A percentile compares a stretch with the other conserved stretches of the same genome.
phyloP scores from a whole-genome alignment of 1,284 basidiomycete species.

The Tausonia pullulans region DNA sequence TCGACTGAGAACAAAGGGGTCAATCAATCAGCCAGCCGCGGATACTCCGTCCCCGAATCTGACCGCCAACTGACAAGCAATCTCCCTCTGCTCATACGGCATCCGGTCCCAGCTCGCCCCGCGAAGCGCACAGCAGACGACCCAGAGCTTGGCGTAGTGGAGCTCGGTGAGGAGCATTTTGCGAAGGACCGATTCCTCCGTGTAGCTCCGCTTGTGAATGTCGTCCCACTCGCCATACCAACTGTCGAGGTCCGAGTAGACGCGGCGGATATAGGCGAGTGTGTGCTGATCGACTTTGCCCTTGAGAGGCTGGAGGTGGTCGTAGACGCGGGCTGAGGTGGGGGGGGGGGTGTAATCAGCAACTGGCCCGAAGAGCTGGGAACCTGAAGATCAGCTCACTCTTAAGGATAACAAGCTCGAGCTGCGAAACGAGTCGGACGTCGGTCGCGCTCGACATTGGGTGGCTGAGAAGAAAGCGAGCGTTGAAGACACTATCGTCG shows the following conservation, averaged over 20 bases:
- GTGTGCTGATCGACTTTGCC: slow-evolving; percentile 77
- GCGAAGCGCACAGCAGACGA: slow-evolving; percentile 79
- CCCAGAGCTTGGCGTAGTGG: slow-evolving; percentile 84
- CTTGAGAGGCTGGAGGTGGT: slow-evolving; percentile 71
- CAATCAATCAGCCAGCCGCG: neutral
- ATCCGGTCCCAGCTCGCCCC: slow-evolving; percentile 90
- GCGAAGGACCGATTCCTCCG: slow-evolving; percentile 50
- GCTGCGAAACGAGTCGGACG: slow-evolving; percentile 69
- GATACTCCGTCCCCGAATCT: neutral
- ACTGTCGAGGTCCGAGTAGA: slow-evolving; percentile 65
- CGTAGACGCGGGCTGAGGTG: slow-evolving; percentile 69
- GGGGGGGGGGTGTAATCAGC: neutral
- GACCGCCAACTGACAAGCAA: slow-evolving; percentile 40
- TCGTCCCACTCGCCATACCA: slow-evolving; percentile 82
- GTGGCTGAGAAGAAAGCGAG: slow-evolving; percentile 63
- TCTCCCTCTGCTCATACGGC: slow-evolving; percentile 81
- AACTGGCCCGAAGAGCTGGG: neutral
- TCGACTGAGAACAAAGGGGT: slow-evolving; percentile 44
- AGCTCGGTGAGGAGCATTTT: slow-evolving; percentile 58
- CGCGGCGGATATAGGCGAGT: slow-evolving; percentile 70
- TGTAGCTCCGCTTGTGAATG: slow-evolving; percentile 58
- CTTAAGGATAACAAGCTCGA: slow-evolving; percentile 84
- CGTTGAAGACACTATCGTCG: slow-evolving; percentile 72
- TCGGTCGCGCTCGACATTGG: slow-evolving; percentile 78
- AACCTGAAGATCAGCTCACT: slow-evolving; percentile 40